Evolutionary conservation across 768 basidiomycete species (phyloP).

Genomic region (Mycena maculata): DNA sequence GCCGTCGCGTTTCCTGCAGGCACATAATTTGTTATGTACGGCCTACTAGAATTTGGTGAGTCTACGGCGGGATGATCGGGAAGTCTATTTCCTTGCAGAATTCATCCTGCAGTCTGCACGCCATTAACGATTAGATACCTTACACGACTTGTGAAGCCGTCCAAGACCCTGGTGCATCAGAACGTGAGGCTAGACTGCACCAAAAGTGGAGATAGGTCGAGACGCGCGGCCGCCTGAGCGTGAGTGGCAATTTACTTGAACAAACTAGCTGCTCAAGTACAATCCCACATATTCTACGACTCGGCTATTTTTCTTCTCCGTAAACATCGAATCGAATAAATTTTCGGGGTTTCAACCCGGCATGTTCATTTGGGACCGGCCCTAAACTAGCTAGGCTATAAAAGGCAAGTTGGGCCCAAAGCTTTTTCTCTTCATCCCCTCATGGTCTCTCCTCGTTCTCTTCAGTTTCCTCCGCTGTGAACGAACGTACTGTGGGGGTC

Average conservation of each 20-base stretch:
- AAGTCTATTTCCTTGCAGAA: not conserved
- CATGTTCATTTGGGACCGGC: conserved; percentile 3
- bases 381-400: conserved; percentile 21
- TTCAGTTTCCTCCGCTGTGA: conserved; percentile 50
- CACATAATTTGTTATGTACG: not conserved
- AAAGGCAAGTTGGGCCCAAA: conserved; percentile 18
- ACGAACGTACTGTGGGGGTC: conserved; percentile 60
- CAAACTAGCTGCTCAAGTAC: too few species aligned
- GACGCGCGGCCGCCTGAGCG: too few species aligned
- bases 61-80: conserved; percentile 21
- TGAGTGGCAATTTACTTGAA: too few species aligned
- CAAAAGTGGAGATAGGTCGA: too few species aligned
- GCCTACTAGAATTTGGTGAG: conserved; percentile 3
- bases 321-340: too few species aligned
- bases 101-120: not conserved
- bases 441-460: conserved; percentile 52
- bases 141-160: not conserved
- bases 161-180: not conserved
- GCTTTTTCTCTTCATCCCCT: conserved; percentile 52
- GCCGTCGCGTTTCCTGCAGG: conserved; percentile 1
- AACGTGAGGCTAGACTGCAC: too few species aligned
- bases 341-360: too few species aligned
- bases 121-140: not conserved
- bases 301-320: too few species aligned
- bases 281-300: too few species aligned